Conservation (phyloP, 768 basidiomycete species). For the Lactarius tabidus region DNA sequence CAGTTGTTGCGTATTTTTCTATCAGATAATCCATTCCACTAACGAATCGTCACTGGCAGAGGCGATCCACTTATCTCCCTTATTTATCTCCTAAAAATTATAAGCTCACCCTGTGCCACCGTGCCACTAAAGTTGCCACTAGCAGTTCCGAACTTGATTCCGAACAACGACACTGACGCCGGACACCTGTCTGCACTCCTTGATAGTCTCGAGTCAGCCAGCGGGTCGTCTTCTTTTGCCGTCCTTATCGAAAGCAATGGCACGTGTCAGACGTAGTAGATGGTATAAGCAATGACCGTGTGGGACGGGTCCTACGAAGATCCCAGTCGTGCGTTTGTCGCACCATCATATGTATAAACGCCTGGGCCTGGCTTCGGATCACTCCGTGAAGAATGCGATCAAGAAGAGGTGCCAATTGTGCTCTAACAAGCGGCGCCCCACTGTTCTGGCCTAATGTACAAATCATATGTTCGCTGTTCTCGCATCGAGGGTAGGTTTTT, state of each 20-base stretch:
- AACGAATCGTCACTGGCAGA: neutral
- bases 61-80: neutral
- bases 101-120: too few relatives aligned
- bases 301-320: neutral
- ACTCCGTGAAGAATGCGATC: neutral
- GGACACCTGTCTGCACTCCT: neutral
- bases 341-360: neutral
- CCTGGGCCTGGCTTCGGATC: neutral
- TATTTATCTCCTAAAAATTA: neutral
- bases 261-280: neutral
- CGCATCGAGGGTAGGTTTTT: neutral
- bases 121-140: too few relatives aligned
- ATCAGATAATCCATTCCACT: neutral
- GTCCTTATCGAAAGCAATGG: neutral
- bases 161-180: neutral
- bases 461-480: neutral
- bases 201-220: neutral
- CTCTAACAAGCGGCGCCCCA: neutral
- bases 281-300: neutral
- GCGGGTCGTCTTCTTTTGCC: neutral
- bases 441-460: neutral
- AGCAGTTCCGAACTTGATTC: too few relatives aligned
- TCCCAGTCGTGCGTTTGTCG: neutral
- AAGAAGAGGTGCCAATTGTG: neutral
- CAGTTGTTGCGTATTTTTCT: neutral